Conservation (phyloP, 164 flowering plant genomes). For the Protea cynaroides region DNA sequence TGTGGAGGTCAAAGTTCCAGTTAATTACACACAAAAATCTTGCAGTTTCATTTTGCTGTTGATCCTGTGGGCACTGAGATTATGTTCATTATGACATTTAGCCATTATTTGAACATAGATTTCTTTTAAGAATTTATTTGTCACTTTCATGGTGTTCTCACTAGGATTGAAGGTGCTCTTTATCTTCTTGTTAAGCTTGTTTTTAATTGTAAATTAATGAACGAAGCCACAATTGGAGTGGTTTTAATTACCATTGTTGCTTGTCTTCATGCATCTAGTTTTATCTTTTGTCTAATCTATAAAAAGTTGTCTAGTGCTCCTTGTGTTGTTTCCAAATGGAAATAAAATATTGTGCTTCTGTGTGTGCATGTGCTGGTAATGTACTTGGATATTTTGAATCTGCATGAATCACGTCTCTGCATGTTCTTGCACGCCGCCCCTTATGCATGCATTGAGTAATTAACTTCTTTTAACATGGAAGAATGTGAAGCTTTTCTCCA, state of each 20-base stretch:
- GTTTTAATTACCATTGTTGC: background rate
- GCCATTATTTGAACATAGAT: no score
- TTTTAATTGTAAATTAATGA: no score
- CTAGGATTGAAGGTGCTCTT: conserved; percentile 1
- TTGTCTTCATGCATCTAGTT: background rate
- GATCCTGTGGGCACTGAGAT: conserved; percentile 78
- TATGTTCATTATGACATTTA: conserved; percentile 33
- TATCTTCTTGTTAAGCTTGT: no score
- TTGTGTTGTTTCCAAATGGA: background rate
- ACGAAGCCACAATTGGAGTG: background rate
- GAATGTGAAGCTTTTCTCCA: no score
- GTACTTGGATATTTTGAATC: no score
- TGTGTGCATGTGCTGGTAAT: no score
- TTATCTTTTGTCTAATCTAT: background rate
- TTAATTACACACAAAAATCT: conserved; percentile 38
- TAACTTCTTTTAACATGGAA: no score
- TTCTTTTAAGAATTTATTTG: background rate
- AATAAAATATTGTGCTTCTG: background rate
- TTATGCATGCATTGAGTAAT: no score
- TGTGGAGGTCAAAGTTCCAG: conserved; percentile 63
- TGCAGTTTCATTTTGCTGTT: conserved; percentile 52
- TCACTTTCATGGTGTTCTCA: background rate
- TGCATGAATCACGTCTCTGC: no score
- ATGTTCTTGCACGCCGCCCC: no score
- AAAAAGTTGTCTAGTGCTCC: background rate